Conservation (phyloP, 768 basidiomycete species). For the Lyophyllum decastes region DNA sequence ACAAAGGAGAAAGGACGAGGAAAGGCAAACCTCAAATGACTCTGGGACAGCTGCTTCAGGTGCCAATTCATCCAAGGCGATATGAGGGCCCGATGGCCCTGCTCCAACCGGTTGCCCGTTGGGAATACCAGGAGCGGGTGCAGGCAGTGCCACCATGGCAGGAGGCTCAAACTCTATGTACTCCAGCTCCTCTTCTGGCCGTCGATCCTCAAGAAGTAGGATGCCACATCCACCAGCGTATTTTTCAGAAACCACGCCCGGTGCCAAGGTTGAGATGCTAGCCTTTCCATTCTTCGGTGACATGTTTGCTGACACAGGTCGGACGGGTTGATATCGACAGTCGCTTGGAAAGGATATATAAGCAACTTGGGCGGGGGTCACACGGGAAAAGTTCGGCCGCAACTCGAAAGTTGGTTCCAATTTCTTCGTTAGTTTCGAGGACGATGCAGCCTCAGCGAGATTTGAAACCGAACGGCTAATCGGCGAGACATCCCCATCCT, state of each 20-base stretch:
- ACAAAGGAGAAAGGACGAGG: background rate
- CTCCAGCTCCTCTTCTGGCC: slow-evolving; percentile 70
- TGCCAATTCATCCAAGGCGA: slow-evolving; percentile 68
- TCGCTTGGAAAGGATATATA: slow-evolving; percentile 81
- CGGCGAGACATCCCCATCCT: slow-evolving; percentile 58
- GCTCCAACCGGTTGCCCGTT: slow-evolving; percentile 32
- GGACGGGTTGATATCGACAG: slow-evolving; percentile 86
- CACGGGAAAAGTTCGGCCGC: slow-evolving; percentile 87
- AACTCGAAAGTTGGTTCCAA: slow-evolving; percentile 75
- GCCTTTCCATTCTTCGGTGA: slow-evolving; percentile 35
- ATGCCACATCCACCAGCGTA: slow-evolving; percentile 87
- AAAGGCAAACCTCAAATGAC: slow-evolving; percentile 75
- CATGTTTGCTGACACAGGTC: slow-evolving; percentile 64
- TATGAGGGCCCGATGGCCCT: slow-evolving; percentile 49
- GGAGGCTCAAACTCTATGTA: slow-evolving; percentile 63
- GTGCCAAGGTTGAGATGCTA: slow-evolving; percentile 23
- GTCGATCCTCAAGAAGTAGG: slow-evolving; percentile 75
- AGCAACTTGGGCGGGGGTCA: slow-evolving; percentile 86
- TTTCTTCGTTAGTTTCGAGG: slow-evolving; percentile 56
- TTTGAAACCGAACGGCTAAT: slow-evolving; percentile 55
- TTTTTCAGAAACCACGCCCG: slow-evolving; percentile 47
- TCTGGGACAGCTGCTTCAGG: slow-evolving; percentile 77
- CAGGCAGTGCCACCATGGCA: slow-evolving; percentile 25
- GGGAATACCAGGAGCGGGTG: slow-evolving; percentile 24
- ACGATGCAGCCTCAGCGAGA: slow-evolving; percentile 42